Evolutionary conservation across 345 rosid species (phyloP).

Genomic region (Atalantia buxifolia): DNA sequence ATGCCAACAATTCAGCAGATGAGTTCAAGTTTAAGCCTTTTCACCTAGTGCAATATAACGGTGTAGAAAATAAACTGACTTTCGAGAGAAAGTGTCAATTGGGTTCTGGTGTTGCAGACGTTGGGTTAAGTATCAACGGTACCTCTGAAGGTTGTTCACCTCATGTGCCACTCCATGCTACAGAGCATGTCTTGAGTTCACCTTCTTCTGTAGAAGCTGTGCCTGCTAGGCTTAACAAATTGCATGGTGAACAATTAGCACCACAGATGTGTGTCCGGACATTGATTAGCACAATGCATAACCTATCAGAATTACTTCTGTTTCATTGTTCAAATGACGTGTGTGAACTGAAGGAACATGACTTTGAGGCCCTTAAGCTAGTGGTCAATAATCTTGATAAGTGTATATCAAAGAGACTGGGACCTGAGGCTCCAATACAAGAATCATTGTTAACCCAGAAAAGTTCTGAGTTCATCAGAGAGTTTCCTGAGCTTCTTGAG

Average conservation of each 20-base stretch:
- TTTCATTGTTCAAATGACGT: slow-evolving; percentile 50
- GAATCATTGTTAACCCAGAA: slow-evolving; percentile 28
- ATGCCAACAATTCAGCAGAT: slow-evolving; percentile 23
- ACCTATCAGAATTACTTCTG: slow-evolving; percentile 70
- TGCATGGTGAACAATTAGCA: slow-evolving; percentile 18
- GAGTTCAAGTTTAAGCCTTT: slow-evolving; percentile 22
- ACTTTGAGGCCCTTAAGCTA: slow-evolving; percentile 49
- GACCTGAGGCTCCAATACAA: slow-evolving; percentile 20
- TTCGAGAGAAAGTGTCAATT: slow-evolving; percentile 17
- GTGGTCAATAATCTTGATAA: slow-evolving; percentile 55
- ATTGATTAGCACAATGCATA: slow-evolving; percentile 53
- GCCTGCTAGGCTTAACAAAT: slow-evolving; percentile 19
- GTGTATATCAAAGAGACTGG: slow-evolving; percentile 41
- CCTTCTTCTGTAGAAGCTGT: slow-evolving; percentile 34
- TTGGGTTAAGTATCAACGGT: slow-evolving; percentile 28
- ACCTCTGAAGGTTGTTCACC: slow-evolving; percentile 30
- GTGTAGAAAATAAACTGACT: slow-evolving; percentile 21
- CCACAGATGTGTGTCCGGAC: slow-evolving; percentile 29
- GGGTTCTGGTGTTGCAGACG: slow-evolving; percentile 14
- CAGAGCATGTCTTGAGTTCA: slow-evolving; percentile 23
- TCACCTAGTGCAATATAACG: slow-evolving; percentile 22
- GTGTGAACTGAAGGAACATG: slow-evolving; percentile 51
- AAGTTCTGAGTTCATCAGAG: slow-evolving; percentile 19
- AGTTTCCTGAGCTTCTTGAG: slow-evolving; percentile 35
- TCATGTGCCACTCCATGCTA: slow-evolving; percentile 38